Evolutionary conservation across 257 asterid species (phyloP).

Genomic region (Solanum chiquidenum): DNA sequence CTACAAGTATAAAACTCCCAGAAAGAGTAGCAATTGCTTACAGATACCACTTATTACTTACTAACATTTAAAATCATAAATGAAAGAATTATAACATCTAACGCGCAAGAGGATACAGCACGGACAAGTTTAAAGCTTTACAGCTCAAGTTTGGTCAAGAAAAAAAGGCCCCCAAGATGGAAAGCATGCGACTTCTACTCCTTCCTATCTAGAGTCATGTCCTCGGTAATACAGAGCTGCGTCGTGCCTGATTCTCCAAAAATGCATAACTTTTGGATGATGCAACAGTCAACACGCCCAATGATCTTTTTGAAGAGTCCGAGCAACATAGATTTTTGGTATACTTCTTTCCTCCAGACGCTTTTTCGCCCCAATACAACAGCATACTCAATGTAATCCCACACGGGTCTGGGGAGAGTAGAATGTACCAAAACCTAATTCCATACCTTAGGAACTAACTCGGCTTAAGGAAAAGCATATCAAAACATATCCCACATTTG

Average conservation of each 20-base stretch:
- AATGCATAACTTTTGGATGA: neutral
- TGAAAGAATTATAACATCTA: neutral
- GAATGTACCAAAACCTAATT: neutral
- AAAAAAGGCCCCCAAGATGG: neutral
- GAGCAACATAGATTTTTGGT: neutral
- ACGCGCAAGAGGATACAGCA: neutral
- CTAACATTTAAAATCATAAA: neutral
- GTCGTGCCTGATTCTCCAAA: accelerated
- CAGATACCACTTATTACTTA: neutral
- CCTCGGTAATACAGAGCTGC: neutral
- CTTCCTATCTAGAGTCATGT: neutral
- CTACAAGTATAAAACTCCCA: neutral
- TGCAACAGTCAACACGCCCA: neutral
- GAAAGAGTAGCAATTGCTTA: neutral
- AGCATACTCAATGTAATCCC: neutral
- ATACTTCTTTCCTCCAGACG: neutral
- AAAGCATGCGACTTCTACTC: neutral
- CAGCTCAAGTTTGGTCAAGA: neutral
- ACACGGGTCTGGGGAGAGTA: neutral
- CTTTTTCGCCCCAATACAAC: neutral
- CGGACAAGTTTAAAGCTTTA: neutral
- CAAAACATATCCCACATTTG: neutral
- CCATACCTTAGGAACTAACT: neutral
- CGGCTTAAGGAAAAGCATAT: neutral
- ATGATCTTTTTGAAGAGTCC: neutral